Conservation (phyloP, 176 grass and related monocot species). For the Carex cristatella region DNA sequence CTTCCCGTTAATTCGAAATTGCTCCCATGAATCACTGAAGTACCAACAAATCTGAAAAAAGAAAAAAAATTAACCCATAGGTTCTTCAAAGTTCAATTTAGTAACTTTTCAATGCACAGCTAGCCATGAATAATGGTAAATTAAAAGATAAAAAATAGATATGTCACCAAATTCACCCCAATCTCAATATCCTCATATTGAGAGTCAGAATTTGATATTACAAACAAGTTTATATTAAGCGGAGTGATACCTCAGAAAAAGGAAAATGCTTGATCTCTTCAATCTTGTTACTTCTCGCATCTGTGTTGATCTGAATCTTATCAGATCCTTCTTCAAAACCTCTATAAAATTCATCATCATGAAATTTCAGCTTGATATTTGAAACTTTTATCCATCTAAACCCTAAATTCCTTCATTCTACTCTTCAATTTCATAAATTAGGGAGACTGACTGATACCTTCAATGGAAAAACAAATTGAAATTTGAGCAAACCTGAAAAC, state of each 20-base stretch:
- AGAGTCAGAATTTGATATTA: not conserved
- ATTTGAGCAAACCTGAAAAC: conserved; percentile 56
- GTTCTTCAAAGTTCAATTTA: not conserved
- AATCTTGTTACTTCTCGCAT: conserved; percentile 69
- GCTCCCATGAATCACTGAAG: conserved; percentile 89
- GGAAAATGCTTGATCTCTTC: conserved; percentile 58
- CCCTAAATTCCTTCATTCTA: not conserved
- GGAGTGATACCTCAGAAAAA: conserved; percentile 55
- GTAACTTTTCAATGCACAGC: not conserved
- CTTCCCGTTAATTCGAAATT: conserved; percentile 72
- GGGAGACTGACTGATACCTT: not conserved
- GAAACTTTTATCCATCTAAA: not conserved
- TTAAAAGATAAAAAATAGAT: not conserved
- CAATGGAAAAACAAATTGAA: not conserved
- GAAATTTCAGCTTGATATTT: not conserved
- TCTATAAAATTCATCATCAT: conserved; percentile 25
- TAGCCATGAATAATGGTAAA: not conserved
- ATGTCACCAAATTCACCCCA: not conserved
- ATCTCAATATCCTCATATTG: not conserved
- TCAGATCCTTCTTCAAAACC: conserved; percentile 70
- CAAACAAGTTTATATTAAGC: not conserved
- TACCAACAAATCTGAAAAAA: conserved; percentile 86
- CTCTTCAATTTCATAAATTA: not conserved
- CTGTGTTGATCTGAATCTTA: conserved; percentile 85
- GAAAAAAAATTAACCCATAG: not conserved